A percentile compares a stretch with the other conserved stretches of the same genome.
These are phyloP conservation scores for Mycocentrospora acerina DNA, from an alignment of 2,329 filamentous ascomycete species.

Conservation along the genomic window DNA sequence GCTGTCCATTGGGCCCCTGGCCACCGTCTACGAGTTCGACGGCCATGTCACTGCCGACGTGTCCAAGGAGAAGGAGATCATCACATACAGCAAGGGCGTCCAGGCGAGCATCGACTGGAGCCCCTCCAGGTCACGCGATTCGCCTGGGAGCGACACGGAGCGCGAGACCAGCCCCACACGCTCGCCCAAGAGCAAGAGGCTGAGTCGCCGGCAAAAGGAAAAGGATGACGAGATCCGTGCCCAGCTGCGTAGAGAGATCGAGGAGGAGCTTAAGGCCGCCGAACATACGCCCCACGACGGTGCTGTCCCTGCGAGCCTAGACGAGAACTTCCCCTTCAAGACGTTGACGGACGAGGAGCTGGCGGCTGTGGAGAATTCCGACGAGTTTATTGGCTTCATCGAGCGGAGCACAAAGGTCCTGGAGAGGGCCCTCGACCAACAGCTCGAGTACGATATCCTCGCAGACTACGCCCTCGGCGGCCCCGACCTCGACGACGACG, in stretches of 20 bases:
- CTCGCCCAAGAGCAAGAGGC: constrained; percentile 63
- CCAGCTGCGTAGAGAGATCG: constrained; percentile 83
- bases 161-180: constrained; percentile 63
- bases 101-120: constrained; percentile 82
- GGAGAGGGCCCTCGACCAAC: constrained; percentile 89
- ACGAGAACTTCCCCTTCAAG: constrained; percentile 70
- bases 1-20: constrained; percentile 71
- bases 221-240: constrained; percentile 86
- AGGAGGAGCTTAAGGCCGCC: constrained; percentile 80
- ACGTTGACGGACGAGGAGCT: constrained; percentile 82
- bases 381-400: constrained; percentile 93
- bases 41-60: constrained; percentile 73
- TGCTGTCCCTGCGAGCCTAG: constrained; percentile 48
- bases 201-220: constrained; percentile 77
- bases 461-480: constrained; percentile 89
- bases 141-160: constrained; percentile 57
- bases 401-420: constrained; percentile 97
- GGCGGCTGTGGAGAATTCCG: constrained; percentile 83
- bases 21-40: constrained; percentile 78
- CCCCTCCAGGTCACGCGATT: constrained; percentile 53
- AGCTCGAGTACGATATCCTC: constrained; percentile 93
- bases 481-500: constrained; percentile 77
- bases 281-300: constrained; percentile 49
- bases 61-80: constrained; percentile 67
- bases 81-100: constrained; percentile 96